These are phyloP conservation scores for Endothia cerciana DNA, from an alignment of 2,329 filamentous ascomycete genomes.

Conservation along the genomic window DNA sequence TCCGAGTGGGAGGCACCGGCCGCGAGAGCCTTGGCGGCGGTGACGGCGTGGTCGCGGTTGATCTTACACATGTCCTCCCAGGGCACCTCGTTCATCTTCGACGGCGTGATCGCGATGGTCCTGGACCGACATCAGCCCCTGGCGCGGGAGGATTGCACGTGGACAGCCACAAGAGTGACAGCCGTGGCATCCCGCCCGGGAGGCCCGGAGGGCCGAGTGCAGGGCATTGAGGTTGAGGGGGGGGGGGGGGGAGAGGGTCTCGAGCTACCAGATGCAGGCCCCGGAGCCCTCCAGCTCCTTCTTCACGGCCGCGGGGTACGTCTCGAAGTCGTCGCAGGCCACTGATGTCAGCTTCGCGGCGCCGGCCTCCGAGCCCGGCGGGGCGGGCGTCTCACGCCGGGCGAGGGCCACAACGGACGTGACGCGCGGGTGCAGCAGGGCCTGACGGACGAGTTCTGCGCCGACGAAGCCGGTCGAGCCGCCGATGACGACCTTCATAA, in stretches of 20 bases:
- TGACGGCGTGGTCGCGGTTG: slow-evolving; percentile 33
- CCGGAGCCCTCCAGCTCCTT: slow-evolving; percentile 45
- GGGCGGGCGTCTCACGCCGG: slow-evolving; percentile 40
- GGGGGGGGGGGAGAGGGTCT: no score
- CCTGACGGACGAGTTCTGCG: slow-evolving; percentile 48
- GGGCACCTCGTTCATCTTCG: slow-evolving; percentile 30
- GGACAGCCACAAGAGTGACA: not conserved
- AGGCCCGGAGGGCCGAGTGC: no score
- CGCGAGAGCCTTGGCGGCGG: slow-evolving; percentile 34
- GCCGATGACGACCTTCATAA: slow-evolving; percentile 49
- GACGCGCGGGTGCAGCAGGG: slow-evolving; percentile 41
- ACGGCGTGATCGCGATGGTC: slow-evolving; percentile 37
- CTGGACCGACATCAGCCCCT: slow-evolving; percentile 26
- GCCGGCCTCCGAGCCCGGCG: slow-evolving; percentile 27
- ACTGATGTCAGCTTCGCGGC: slow-evolving; percentile 45
- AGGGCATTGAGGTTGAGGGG: no score
- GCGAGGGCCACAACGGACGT: slow-evolving; percentile 47
- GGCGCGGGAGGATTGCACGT: no score
- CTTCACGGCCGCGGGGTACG: slow-evolving; percentile 45
- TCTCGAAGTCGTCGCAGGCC: slow-evolving; percentile 44
- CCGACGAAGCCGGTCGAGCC: slow-evolving; percentile 49
- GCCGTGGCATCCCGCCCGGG: no score
- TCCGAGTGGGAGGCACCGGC: slow-evolving; percentile 28
- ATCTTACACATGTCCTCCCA: slow-evolving; percentile 32
- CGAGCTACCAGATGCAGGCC: slow-evolving; percentile 47